Base-by-base conservation (phyloP, 2,329 filamentous ascomycete genomes). In the Nannizzia gypsea region DNA sequence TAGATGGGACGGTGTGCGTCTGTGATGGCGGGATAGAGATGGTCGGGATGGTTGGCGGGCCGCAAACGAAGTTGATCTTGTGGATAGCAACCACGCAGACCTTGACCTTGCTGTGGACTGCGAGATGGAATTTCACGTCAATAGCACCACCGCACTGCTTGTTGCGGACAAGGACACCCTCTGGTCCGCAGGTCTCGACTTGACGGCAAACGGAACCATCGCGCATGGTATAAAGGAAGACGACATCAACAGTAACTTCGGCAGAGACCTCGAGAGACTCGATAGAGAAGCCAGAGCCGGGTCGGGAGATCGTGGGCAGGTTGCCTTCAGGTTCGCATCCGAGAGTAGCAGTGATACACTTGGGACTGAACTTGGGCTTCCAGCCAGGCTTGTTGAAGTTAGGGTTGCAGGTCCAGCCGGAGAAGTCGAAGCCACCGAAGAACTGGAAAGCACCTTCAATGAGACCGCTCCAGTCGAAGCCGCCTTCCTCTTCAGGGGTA, bases 101-200 rank as follows among this genome's bases (percentile, higher is more conserved):
- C 71, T 83, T 79, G 69, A 80, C 46, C 8, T 28, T 79, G 63
- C 71, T 74, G 58, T 80, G 72, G 64, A 82, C 76, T 70, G 86
- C 83, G 61, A 82, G 74, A 64, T 79, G 76, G 71, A 96, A 85
- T 59, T 82, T 84, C 63, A 96, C 90, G 61, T 83, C 85, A 71
- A 81, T 89, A 65, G 92, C 91, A 74, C 91, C 91, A 82, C 90
- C 92, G 72, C 92, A 97, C 80, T 96, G 90, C 63, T 78, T 83
- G 82, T 96, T 96, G 75, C 83, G 76, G 67, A 96, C 80, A 54
- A 81, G 82, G 61, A 83, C 85, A 68, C 89, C 89, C 15, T 80
- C 77, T 59, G 80, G 77, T 64, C 79, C 82, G 82, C 89, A 95
- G 58, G 79, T 70, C 65, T 82, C 78, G 63, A 83, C 84, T 68